Conservation (phyloP, 805 yeast genomes). For the Pichia nakasei region DNA sequence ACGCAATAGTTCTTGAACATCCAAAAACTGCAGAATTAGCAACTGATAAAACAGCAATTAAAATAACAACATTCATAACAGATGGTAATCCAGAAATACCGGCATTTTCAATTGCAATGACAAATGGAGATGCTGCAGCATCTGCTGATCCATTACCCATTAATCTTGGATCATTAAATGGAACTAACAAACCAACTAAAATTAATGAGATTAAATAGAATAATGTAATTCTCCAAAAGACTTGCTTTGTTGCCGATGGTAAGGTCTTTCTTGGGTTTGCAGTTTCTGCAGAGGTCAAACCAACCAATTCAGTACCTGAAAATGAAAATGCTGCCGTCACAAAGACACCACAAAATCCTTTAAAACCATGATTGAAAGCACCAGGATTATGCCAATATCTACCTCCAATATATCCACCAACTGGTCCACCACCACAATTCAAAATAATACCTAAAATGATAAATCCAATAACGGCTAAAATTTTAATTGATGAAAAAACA, state of each 20-base stretch:
- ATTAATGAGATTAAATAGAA: conserved; percentile 44
- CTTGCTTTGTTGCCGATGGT: conserved; percentile 54
- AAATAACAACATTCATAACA: conserved; percentile 65
- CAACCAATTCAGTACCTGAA: conserved; percentile 56
- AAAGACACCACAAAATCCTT: conserved; percentile 54
- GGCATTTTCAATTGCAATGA: conserved; percentile 55
- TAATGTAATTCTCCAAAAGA: conserved; percentile 49
- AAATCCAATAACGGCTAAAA: conserved; percentile 48
- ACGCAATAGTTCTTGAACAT: conserved; percentile 60
- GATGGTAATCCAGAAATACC: conserved; percentile 61
- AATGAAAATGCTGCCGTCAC: conserved; percentile 54
- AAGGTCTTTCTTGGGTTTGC: conserved; percentile 48
- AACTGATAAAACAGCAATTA: conserved; percentile 65
- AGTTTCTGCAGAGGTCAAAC: conserved; percentile 56
- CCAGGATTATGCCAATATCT: conserved; percentile 53
- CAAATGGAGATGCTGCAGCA: conserved; percentile 66
- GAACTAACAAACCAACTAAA: conserved; percentile 45
- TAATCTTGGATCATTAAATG: conserved; percentile 38
- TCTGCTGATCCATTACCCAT: conserved; percentile 39
- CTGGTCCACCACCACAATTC: conserved; percentile 55
- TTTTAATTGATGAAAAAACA: conserved; percentile 42
- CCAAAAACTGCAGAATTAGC: conserved; percentile 71
- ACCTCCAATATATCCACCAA: conserved; percentile 49
- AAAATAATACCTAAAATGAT: conserved; percentile 43
- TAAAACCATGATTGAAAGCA: conserved; percentile 38